Percentiles rank a stretch among this genome's conserved stretches.
phyloP scores from a whole-genome alignment of 805 yeast genomes.

The Kuraishia hungarica region DNA sequence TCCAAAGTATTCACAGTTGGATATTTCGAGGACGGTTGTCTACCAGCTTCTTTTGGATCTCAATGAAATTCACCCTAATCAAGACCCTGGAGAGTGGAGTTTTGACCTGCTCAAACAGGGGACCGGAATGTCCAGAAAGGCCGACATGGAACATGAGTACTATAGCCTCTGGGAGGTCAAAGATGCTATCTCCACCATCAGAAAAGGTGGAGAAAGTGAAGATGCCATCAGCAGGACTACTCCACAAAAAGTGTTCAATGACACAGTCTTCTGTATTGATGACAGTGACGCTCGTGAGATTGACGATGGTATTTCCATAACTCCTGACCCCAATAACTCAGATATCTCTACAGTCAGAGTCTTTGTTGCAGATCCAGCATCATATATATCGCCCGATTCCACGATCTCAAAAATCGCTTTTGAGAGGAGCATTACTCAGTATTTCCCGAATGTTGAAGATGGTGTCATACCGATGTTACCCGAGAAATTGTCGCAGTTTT shows the following conservation, averaged over 20 bases:
- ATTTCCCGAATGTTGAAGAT: conserved; percentile 47
- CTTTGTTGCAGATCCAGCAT: conserved; percentile 85
- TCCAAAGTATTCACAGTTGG: conserved; percentile 23
- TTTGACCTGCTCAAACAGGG: conserved; percentile 35
- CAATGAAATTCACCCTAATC: conserved; percentile 17
- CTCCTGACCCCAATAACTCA: background rate
- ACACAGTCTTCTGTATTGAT: conserved; percentile 78
- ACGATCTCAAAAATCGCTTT: conserved; percentile 47
- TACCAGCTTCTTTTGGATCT: conserved; percentile 36
- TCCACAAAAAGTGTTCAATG: conserved; percentile 24
- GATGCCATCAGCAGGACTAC: background rate
- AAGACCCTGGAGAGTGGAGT: conserved; percentile 48
- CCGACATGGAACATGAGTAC: conserved; percentile 34
- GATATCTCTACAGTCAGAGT: conserved; percentile 27
- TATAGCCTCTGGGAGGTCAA: conserved; percentile 11
- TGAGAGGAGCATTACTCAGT: conserved; percentile 55
- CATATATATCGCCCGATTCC: conserved; percentile 37
- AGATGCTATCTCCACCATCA: background rate
- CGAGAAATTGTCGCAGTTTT: conserved; percentile 32
- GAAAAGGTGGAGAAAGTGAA: background rate
- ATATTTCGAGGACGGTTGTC: conserved; percentile 45
- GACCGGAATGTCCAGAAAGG: conserved; percentile 30
- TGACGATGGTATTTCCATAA: conserved; percentile 83
- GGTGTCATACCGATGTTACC: conserved; percentile 68
- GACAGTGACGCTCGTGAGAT: conserved; percentile 75